A percentile compares a stretch with the other conserved stretches of the same genome.
These are phyloP conservation scores for Hanseniaspora osmophila DNA, from an alignment of 805 yeast species.

Conservation along the genomic window DNA sequence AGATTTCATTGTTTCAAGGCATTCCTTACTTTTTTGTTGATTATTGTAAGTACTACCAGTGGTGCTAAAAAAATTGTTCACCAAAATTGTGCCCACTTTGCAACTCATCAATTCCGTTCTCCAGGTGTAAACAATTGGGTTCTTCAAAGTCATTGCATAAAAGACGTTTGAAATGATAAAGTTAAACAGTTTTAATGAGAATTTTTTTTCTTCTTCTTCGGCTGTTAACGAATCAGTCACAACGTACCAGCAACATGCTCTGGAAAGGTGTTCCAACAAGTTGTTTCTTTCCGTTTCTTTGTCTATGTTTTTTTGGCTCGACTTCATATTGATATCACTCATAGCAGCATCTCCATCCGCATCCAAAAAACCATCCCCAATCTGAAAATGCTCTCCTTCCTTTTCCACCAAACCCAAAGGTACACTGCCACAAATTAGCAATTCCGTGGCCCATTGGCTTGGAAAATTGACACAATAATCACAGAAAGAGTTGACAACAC, in stretches of 20 bases:
- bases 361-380: slow-evolving; percentile 25
- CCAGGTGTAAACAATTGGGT: slow-evolving; percentile 36
- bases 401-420: slow-evolving; percentile 8
- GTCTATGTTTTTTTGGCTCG: slow-evolving; percentile 29
- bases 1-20: not conserved
- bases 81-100: slow-evolving; percentile 25
- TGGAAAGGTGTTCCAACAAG: slow-evolving; percentile 25
- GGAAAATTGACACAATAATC: slow-evolving; percentile 31
- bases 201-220: not conserved
- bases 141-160: slow-evolving; percentile 18
- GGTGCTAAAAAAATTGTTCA: slow-evolving; percentile 6
- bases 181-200: slow-evolving; percentile 8
- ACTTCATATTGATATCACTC: slow-evolving; percentile 24
- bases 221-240: slow-evolving; percentile 10
- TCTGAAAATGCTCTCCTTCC: slow-evolving; percentile 26
- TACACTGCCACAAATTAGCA: not conserved
- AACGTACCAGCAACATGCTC: slow-evolving; percentile 18
- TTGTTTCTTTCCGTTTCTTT: slow-evolving; percentile 34
- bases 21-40: slow-evolving; percentile 5
- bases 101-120: slow-evolving; percentile 36
- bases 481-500: slow-evolving; percentile 41
- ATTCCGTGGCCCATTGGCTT: not conserved
- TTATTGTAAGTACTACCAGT: not conserved
- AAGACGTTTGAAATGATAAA: slow-evolving; percentile 20
- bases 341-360: slow-evolving; percentile 25